phyloP scores from a whole-genome alignment of 495 filamentous ascomycete genomes.

The Mycothermus thermophilus region DNA sequence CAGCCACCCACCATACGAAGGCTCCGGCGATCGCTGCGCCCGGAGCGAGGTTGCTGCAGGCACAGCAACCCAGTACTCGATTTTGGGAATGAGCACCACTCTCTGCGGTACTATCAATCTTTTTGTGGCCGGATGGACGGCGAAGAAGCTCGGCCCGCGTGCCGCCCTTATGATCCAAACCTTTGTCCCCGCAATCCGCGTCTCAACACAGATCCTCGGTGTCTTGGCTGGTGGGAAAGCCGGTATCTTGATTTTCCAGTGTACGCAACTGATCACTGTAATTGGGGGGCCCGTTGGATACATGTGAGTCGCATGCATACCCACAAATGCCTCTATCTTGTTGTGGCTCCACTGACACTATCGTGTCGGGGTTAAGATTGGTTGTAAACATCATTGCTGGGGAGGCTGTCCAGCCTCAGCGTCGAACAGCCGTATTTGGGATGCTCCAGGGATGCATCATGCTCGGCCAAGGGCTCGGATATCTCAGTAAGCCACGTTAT shows the following conservation, averaged over 20 bases:
- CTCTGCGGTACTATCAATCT: slow-evolving; percentile 41
- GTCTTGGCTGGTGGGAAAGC: slow-evolving; percentile 33
- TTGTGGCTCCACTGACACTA: slow-evolving; percentile 4
- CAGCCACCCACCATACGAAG: slow-evolving; percentile 24
- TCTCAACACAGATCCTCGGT: slow-evolving; percentile 40
- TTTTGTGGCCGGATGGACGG: slow-evolving; percentile 43
- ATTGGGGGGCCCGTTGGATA: slow-evolving; percentile 44
- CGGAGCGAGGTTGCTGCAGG: slow-evolving; percentile 38
- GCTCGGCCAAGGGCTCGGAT: slow-evolving; percentile 41
- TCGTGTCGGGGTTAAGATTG: no score
- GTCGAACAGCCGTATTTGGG: slow-evolving; percentile 40
- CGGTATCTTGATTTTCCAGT: slow-evolving; percentile 44
- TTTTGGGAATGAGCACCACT: slow-evolving; percentile 37
- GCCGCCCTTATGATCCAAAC: slow-evolving; percentile 37
- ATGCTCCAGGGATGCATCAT: slow-evolving; percentile 41
- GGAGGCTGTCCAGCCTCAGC: slow-evolving; percentile 33
- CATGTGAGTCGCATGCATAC: no score
- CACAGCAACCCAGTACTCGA: slow-evolving; percentile 38
- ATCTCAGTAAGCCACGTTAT: slow-evolving; percentile 24
- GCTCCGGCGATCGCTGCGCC: slow-evolving; percentile 30
- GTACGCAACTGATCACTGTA: slow-evolving; percentile 41
- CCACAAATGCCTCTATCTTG: no score
- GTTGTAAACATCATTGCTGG: slow-evolving; percentile 40
- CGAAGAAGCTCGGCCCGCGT: slow-evolving; percentile 41
- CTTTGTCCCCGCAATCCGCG: slow-evolving; percentile 36